Percentiles rank a stretch among this genome's conserved stretches.
Conservation (phyloP, 2,329 filamentous ascomycete species). For the Hypoxylon sp. region DNA sequence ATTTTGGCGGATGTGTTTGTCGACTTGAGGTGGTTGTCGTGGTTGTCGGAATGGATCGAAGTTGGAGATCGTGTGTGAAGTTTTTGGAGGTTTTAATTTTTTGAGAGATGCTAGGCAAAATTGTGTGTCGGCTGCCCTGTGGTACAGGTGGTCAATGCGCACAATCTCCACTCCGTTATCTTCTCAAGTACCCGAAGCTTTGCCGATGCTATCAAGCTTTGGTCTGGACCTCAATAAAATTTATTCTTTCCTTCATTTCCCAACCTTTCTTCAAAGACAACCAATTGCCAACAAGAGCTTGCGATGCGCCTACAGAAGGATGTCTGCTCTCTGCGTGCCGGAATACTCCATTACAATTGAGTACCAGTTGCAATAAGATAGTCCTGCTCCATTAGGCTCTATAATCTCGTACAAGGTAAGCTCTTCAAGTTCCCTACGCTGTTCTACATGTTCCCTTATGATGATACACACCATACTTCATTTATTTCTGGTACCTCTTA, state of each 20-base stretch:
- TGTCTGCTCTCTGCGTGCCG: background rate
- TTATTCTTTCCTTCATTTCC: constrained; percentile 21
- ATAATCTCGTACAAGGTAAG: constrained; percentile 55
- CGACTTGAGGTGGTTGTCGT: constrained; percentile 49
- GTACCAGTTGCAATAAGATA: background rate
- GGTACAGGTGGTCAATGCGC: constrained; percentile 42
- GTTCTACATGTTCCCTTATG: constrained; percentile 62
- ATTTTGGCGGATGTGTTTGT: constrained; percentile 72
- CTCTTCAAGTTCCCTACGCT: constrained; percentile 40
- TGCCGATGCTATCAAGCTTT: constrained; percentile 3
- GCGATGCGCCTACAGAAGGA: background rate
- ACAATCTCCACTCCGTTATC: background rate
- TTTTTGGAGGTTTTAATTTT: constrained; percentile 44
- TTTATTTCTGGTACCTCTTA: constrained; percentile 98
- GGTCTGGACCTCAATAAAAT: constrained; percentile 28
- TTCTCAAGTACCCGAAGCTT: constrained; percentile 9
- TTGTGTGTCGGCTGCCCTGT: constrained; percentile 46
- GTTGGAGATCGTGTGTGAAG: constrained; percentile 40
- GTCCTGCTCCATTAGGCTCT: background rate
- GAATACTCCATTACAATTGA: background rate
- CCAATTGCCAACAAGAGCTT: background rate
- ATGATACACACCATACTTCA: constrained; percentile 75
- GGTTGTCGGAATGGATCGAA: constrained; percentile 36
- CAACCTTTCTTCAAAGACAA: constrained; percentile 13
- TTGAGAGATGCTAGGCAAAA: constrained; percentile 37